phyloP scores from a whole-genome alignment of 148 eudicot genomes.

The Agrostemma githago region DNA sequence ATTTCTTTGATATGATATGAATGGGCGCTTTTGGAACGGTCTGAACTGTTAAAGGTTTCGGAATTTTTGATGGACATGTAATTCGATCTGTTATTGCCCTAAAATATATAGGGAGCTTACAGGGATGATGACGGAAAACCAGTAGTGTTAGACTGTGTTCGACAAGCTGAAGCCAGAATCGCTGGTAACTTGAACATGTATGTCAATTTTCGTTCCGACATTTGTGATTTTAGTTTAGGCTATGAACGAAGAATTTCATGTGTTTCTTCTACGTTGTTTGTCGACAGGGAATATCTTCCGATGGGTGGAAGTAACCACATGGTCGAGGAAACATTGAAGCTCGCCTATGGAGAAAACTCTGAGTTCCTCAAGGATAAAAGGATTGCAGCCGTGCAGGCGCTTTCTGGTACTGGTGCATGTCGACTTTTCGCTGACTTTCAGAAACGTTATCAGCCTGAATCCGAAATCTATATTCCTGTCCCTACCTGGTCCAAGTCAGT shows the following conservation, averaged over 20 bases:
- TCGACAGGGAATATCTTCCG: slow-evolving; percentile 91
- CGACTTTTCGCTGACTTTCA: slow-evolving; percentile 97
- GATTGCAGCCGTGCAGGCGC: slow-evolving; percentile 95
- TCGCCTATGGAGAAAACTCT: slow-evolving; percentile 91
- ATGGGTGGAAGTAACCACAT: slow-evolving; percentile 93
- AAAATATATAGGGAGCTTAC: slow-evolving; percentile 62
- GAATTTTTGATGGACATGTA: not conserved
- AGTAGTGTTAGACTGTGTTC: slow-evolving; percentile 82
- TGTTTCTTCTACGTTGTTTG: not conserved
- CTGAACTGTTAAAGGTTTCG: not conserved
- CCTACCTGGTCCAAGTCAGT: slow-evolving; percentile 99
- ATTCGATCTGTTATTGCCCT: not conserved
- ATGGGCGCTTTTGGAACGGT: too few species aligned
- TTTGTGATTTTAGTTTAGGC: not conserved
- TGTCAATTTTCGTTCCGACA: not conserved
- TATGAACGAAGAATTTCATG: not conserved
- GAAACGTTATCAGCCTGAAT: slow-evolving; percentile 84
- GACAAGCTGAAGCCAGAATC: slow-evolving; percentile 83
- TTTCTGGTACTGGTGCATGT: slow-evolving; percentile 99
- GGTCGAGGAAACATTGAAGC: slow-evolving; percentile 86
- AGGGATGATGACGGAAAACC: slow-evolving; percentile 94
- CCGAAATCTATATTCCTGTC: slow-evolving; percentile 83
- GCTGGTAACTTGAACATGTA: slow-evolving; percentile 89
- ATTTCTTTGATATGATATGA: too few species aligned
- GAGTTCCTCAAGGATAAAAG: slow-evolving; percentile 76